These are phyloP conservation scores for Candida silvatica DNA, from an alignment of 805 yeast genomes.

Conservation along the genomic window DNA sequence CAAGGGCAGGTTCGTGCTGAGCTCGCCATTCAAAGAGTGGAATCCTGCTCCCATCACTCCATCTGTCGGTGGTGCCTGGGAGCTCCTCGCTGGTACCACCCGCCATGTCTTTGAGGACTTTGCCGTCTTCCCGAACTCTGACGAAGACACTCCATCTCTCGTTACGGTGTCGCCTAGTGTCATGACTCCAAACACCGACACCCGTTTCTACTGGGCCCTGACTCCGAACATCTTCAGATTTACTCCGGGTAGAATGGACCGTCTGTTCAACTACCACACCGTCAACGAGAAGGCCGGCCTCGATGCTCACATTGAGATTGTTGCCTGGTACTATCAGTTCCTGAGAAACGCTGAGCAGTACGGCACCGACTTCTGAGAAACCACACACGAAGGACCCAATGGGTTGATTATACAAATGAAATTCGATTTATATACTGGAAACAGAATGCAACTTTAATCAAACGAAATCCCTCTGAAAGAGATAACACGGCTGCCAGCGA, in stretches of 20 bases:
- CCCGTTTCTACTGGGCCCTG: constrained; percentile 48
- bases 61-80: constrained; percentile 38
- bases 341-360: no score
- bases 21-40: constrained; percentile 14
- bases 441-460: no score
- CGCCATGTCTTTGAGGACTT: constrained; percentile 38
- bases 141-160: constrained; percentile 25
- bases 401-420: no score
- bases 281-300: constrained; percentile 6
- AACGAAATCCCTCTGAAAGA: no score
- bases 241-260: constrained; percentile 2
- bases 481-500: no score
- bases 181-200: constrained; percentile 55
- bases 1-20: constrained; percentile 19
- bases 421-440: no score
- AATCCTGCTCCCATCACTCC: constrained; percentile 47
- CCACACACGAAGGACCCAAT: no score
- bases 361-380: no score
- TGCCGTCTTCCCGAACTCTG: constrained; percentile 36
- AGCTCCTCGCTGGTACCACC: constrained; percentile 32
- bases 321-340: constrained; percentile 6
- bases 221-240: constrained; percentile 47
- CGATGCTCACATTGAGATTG: constrained; percentile 6
- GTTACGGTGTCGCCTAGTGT: constrained; percentile 38
- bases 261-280: constrained; percentile 13